These are phyloP conservation scores for Saturnispora galanensis DNA, from an alignment of 805 yeast genomes.

Conservation along the genomic window DNA sequence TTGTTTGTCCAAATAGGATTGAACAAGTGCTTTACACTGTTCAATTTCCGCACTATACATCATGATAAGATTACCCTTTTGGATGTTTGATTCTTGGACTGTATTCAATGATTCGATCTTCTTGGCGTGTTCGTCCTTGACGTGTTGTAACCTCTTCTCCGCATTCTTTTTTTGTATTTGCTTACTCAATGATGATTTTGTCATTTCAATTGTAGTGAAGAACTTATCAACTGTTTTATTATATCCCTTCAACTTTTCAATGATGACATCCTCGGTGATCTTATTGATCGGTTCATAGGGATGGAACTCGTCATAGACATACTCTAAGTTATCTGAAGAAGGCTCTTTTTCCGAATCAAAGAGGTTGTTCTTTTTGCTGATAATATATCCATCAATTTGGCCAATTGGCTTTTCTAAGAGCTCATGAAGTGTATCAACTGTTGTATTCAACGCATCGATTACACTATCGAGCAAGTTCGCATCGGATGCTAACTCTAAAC, in stretches of 20 bases:
- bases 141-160: conserved; percentile 60
- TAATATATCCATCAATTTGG: conserved; percentile 47
- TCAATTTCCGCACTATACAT: conserved; percentile 62
- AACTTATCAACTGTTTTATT: conserved; percentile 75
- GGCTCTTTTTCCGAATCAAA: conserved; percentile 33
- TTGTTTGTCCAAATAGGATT: conserved; percentile 60
- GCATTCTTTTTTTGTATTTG: conserved; percentile 76
- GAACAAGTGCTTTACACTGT: conserved; percentile 59
- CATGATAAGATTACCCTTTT: conserved; percentile 67
- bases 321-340: conserved; percentile 28
- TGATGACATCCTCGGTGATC: conserved; percentile 24
- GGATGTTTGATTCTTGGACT: conserved; percentile 53
- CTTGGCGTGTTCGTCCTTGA: conserved; percentile 59
- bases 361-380: conserved; percentile 48
- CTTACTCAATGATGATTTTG: conserved; percentile 61
- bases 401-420: conserved; percentile 29
- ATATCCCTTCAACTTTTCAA: conserved; percentile 48
- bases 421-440: conserved; percentile 34
- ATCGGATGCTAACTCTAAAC: conserved; percentile 25
- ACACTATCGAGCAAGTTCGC: conserved; percentile 24
- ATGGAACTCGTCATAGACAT: conserved; percentile 43
- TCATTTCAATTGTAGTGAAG: conserved; percentile 77
- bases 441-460: conserved; percentile 34
- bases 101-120: conserved; percentile 57
- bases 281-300: conserved; percentile 38